phyloP scores from a whole-genome alignment of 257 asterid genomes.

The Plantago ovata region DNA sequence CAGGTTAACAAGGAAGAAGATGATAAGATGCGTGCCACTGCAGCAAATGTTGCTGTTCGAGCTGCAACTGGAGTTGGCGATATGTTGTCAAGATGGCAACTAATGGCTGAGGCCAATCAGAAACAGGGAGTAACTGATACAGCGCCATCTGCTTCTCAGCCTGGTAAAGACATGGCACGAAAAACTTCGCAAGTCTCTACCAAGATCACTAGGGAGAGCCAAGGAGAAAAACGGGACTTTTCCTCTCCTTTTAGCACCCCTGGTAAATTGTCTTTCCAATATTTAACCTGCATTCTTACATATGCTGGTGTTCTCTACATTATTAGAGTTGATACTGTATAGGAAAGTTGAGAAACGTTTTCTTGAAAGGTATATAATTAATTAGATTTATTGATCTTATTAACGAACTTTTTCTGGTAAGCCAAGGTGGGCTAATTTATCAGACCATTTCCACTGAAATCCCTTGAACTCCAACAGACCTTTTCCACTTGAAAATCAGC shows the following conservation, averaged over 20 bases:
- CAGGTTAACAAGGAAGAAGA: constrained; percentile 95
- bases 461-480: too few species aligned
- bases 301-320: too few species aligned
- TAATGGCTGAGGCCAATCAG: constrained; percentile 88
- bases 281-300: background rate
- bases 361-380: too few species aligned
- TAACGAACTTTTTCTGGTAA: too few species aligned
- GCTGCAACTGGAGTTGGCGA: constrained; percentile 96
- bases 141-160: constrained; percentile 47
- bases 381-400: too few species aligned
- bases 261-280: constrained; percentile 39
- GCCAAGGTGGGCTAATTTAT: too few species aligned
- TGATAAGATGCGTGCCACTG: constrained; percentile 92
- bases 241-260: constrained; percentile 43
- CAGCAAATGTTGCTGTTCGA: constrained; percentile 97
- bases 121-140: constrained; percentile 75
- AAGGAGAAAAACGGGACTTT: constrained; percentile 55
- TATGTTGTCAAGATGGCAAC: constrained; percentile 89
- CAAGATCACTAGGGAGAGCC: constrained; percentile 54
- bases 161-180: constrained; percentile 46
- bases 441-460: too few species aligned
- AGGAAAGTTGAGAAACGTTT: too few species aligned
- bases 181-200: constrained; percentile 41
- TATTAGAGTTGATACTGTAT: too few species aligned
- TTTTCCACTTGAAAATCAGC: too few species aligned